Evolutionary conservation across 306 rosid species (phyloP).

Genomic region (apple (Malus domestica)): DNA sequence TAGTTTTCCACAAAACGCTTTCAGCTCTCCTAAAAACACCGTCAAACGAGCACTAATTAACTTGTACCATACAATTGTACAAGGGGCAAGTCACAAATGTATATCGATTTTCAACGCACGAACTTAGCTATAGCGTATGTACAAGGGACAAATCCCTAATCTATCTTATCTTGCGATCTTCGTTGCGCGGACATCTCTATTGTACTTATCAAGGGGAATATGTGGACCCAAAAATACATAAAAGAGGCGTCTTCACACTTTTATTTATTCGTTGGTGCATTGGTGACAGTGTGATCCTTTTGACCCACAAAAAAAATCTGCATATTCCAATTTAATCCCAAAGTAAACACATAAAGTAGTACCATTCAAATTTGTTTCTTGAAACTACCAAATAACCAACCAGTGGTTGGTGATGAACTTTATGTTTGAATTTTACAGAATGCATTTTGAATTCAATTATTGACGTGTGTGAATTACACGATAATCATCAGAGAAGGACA

Average conservation of each 20-base stretch:
- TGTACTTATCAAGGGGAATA: not conserved
- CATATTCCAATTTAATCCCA: slow-evolving; percentile 2
- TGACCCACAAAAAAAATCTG: too few relatives aligned
- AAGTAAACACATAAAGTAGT: not conserved
- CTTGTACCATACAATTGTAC: too few relatives aligned
- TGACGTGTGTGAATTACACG: too few relatives aligned
- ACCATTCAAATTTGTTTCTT: not conserved
- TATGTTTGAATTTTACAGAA: too few relatives aligned
- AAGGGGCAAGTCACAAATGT: too few relatives aligned
- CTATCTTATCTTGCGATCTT: not conserved
- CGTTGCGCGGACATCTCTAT: too few relatives aligned
- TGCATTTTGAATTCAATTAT: fast-evolving
- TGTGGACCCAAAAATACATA: not conserved
- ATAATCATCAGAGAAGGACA: fast-evolving
- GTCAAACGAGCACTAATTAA: too few relatives aligned
- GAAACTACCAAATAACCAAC: too few relatives aligned
- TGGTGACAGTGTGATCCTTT: not conserved
- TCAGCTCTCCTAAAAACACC: too few relatives aligned
- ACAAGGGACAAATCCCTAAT: not conserved
- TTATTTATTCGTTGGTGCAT: not conserved
- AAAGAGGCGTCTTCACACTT: not conserved
- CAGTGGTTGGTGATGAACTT: too few relatives aligned
- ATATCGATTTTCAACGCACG: not conserved
- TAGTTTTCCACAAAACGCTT: too few relatives aligned
- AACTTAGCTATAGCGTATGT: not conserved